Evolutionary conservation across 331 rosid species (phyloP).

Genomic region (Dryas integrifolia): DNA sequence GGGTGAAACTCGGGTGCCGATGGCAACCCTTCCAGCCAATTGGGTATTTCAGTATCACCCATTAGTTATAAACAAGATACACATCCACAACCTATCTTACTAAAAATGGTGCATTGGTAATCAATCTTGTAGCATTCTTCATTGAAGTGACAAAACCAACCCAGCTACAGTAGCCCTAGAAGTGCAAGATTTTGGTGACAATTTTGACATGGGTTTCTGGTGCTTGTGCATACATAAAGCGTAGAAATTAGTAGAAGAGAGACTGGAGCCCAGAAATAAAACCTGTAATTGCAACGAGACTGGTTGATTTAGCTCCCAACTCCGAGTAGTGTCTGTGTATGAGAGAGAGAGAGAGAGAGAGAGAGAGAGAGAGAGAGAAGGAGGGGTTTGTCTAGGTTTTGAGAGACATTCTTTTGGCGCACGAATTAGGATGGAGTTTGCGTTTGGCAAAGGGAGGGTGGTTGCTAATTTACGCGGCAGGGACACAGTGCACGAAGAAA

Average conservation of each 20-base stretch:
- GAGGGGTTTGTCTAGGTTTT: constrained; percentile 27
- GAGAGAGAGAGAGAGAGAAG: constrained; percentile 11
- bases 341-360: background rate
- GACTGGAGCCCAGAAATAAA: constrained; percentile 34
- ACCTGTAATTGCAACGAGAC: constrained; percentile 41
- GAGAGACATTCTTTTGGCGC: constrained; percentile 12
- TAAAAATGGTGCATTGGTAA: constrained; percentile 23
- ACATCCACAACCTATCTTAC: constrained; percentile 29
- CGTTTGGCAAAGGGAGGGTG: background rate
- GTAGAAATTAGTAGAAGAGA: constrained; percentile 12
- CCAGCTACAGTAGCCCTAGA: constrained; percentile 55
- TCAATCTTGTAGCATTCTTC: constrained; percentile 27
- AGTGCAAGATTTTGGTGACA: constrained; percentile 26
- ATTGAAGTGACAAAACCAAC: constrained; percentile 8
- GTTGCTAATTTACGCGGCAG: constrained; percentile 7
- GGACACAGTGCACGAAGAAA: background rate
- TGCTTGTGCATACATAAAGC: constrained; percentile 23
- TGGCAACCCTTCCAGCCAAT: constrained; percentile 81
- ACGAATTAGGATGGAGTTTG: constrained; percentile 25
- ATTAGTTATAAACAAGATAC: constrained; percentile 39
- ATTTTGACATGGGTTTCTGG: constrained; percentile 30
- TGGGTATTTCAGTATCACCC: constrained; percentile 81
- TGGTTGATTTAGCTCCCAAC: constrained; percentile 35
- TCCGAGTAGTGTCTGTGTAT: background rate
- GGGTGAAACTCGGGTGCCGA: constrained; percentile 96